A percentile compares a stretch with the other conserved stretches of the same genome.
Evolutionary conservation across 2,329 filamentous ascomycete species (phyloP).

Genomic region (Ceratocystis colombiana): DNA sequence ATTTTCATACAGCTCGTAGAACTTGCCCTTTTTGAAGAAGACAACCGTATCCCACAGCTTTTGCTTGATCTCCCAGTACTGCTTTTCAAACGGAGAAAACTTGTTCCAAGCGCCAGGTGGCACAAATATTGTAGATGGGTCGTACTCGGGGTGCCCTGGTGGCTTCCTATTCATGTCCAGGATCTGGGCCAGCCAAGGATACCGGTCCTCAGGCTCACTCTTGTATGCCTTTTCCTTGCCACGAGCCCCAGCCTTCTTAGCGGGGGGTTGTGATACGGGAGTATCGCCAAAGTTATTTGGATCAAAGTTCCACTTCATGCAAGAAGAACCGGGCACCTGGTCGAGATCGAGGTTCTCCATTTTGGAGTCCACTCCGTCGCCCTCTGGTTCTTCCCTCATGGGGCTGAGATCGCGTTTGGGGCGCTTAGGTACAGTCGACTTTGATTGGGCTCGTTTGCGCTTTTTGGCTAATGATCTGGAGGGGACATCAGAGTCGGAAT

Average conservation of each 20-base stretch:
- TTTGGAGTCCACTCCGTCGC: constrained; percentile 39
- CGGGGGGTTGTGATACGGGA: constrained; percentile 27
- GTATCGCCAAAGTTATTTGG: constrained; percentile 36
- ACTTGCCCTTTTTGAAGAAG: constrained; percentile 99
- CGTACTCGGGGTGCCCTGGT: constrained; percentile 73
- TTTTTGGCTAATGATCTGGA: constrained; percentile 51
- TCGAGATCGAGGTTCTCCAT: constrained; percentile 43
- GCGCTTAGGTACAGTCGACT: constrained; percentile 51
- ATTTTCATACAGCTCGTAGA: constrained; percentile 96
- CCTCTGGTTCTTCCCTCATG: constrained; percentile 32
- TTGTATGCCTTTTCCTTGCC: constrained; percentile 61
- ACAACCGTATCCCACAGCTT: constrained; percentile 96
- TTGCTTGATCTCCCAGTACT: constrained; percentile 99
- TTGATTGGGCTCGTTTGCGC: constrained; percentile 54
- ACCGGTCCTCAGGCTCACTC: constrained; percentile 74
- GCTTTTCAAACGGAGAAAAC: constrained; percentile 91
- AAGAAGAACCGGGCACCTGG: constrained; percentile 33
- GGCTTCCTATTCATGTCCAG: constrained; percentile 74
- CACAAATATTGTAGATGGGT: constrained; percentile 82
- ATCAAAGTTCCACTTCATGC: constrained; percentile 64
- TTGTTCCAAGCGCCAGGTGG: constrained; percentile 68
- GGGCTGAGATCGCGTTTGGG: constrained; percentile 35
- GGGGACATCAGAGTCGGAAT: constrained; percentile 71
- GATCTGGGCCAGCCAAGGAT: constrained; percentile 81
- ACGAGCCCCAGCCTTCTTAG: constrained; percentile 30